Evolutionary conservation across 2,329 filamentous ascomycete genomes (phyloP).

Genomic region (Phoma sp.): DNA sequence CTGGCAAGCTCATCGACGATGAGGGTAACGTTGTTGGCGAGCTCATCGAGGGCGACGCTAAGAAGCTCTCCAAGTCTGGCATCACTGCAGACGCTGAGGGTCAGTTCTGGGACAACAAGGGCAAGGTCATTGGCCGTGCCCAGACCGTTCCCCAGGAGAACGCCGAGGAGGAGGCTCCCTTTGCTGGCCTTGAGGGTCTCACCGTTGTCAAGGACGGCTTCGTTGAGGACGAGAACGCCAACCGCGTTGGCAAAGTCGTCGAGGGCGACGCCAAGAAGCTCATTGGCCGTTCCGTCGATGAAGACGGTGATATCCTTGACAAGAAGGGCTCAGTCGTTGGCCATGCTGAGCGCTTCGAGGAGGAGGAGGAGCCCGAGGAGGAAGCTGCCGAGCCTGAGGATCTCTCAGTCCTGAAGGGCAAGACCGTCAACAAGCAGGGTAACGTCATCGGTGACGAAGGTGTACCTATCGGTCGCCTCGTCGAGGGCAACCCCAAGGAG

Average conservation of each 20-base stretch:
- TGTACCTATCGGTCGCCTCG: slow-evolving; percentile 66
- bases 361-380: slow-evolving; percentile 62
- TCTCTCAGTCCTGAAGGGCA: slow-evolving; percentile 56
- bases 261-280: slow-evolving; percentile 62
- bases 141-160: slow-evolving; percentile 57
- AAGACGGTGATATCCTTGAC: slow-evolving; percentile 62
- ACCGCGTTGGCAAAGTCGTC: slow-evolving; percentile 57
- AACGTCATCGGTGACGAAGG: slow-evolving; percentile 60
- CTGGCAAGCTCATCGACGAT: slow-evolving; percentile 58
- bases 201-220: slow-evolving; percentile 59
- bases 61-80: slow-evolving; percentile 61
- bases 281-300: slow-evolving; percentile 58
- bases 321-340: slow-evolving; percentile 62
- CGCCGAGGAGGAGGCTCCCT: slow-evolving; percentile 57
- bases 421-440: slow-evolving; percentile 59
- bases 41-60: slow-evolving; percentile 59
- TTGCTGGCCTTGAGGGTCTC: slow-evolving; percentile 60
- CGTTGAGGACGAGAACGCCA: slow-evolving; percentile 60
- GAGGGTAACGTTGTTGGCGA: slow-evolving; percentile 58
- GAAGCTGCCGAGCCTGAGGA: slow-evolving; percentile 52
- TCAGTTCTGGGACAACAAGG: slow-evolving; percentile 63
- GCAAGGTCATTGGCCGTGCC: slow-evolving; percentile 59
- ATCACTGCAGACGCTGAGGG: slow-evolving; percentile 55
- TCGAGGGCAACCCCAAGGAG: slow-evolving; percentile 70
- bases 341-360: slow-evolving; percentile 64